These are phyloP conservation scores for Psilocybe mexicana DNA, from an alignment of 1,284 basidiomycete species.

Conservation along the genomic window DNA sequence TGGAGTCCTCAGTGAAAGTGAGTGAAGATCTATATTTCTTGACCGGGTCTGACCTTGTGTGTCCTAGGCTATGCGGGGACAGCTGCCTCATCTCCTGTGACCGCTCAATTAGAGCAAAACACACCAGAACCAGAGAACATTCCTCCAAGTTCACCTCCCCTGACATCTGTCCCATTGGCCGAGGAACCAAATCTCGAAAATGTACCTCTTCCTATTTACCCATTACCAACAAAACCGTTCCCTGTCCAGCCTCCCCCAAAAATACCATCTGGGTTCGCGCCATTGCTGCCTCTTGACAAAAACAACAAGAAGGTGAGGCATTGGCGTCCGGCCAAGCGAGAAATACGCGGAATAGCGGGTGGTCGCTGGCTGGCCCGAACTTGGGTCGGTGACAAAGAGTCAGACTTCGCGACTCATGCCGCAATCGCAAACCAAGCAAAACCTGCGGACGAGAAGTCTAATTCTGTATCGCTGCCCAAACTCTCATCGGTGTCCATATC, in stretches of 20 bases:
- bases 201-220: constrained; percentile 66
- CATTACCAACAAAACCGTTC: constrained; percentile 76
- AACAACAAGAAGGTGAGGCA: constrained; percentile 58
- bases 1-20: constrained; percentile 44
- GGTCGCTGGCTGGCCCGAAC: constrained; percentile 74
- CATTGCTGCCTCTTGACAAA: constrained; percentile 63
- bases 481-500: constrained; percentile 40
- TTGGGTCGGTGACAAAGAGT: constrained; percentile 81
- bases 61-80: constrained; percentile 43
- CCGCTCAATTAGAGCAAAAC: constrained; percentile 38
- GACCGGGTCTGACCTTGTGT: constrained; percentile 7
- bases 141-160: constrained; percentile 26
- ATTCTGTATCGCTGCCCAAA: constrained; percentile 32
- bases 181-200: constrained; percentile 53
- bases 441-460: constrained; percentile 33
- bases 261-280: constrained; percentile 70
- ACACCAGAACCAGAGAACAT: constrained; percentile 44
- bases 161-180: constrained; percentile 28
- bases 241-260: constrained; percentile 75
- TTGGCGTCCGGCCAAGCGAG: constrained; percentile 71
- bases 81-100: constrained; percentile 50
- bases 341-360: constrained; percentile 76
- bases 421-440: constrained; percentile 28
- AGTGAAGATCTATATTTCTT: constrained; percentile 7
- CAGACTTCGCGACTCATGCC: constrained; percentile 48